Conservation (phyloP, 2,329 filamentous ascomycete genomes). For the Alternaria postmessia region DNA sequence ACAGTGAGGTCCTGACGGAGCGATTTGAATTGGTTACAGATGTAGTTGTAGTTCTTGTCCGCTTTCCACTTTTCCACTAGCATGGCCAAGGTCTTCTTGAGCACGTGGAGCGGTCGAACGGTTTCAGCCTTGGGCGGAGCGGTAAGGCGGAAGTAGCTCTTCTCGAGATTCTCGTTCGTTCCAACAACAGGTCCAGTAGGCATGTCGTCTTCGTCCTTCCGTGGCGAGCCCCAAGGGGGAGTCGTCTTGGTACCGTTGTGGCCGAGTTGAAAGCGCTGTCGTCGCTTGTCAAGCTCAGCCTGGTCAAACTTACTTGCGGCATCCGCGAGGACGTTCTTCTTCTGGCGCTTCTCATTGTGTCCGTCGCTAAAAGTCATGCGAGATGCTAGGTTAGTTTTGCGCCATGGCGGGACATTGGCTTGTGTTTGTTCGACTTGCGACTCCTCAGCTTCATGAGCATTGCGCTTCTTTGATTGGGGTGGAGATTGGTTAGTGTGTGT, state of each 20-base stretch:
- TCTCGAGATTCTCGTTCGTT: slow-evolving; percentile 84
- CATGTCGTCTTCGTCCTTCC: slow-evolving; percentile 59
- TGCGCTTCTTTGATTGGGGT: slow-evolving; percentile 76
- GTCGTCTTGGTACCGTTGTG: slow-evolving; percentile 63
- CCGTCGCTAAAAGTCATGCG: slow-evolving; percentile 71
- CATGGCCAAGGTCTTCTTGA: slow-evolving; percentile 85
- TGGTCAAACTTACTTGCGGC: slow-evolving; percentile 87
- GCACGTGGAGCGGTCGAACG: slow-evolving; percentile 81
- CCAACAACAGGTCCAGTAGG: slow-evolving; percentile 78
- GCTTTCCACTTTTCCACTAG: slow-evolving; percentile 94
- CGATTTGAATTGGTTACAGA: slow-evolving; percentile 99
- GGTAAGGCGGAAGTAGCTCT: slow-evolving; percentile 93
- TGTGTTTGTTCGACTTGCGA: slow-evolving; percentile 60
- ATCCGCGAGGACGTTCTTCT: slow-evolving; percentile 59
- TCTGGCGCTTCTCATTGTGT: slow-evolving; percentile 56
- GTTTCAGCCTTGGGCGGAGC: slow-evolving; percentile 86
- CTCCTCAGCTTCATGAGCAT: slow-evolving; percentile 69
- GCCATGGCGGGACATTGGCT: slow-evolving; percentile 71
- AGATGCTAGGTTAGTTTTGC: slow-evolving; percentile 75
- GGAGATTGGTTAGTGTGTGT: slow-evolving; percentile 42
- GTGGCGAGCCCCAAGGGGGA: slow-evolving; percentile 57
- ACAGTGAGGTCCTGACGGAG: slow-evolving; percentile 97
- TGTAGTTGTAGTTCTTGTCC: slow-evolving; percentile 94
- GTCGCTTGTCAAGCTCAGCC: slow-evolving; percentile 85
- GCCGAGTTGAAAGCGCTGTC: slow-evolving; percentile 78